Base-by-base conservation (phyloP, 2,329 filamentous ascomycete genomes). In the Tolypocladium pustulatum region DNA sequence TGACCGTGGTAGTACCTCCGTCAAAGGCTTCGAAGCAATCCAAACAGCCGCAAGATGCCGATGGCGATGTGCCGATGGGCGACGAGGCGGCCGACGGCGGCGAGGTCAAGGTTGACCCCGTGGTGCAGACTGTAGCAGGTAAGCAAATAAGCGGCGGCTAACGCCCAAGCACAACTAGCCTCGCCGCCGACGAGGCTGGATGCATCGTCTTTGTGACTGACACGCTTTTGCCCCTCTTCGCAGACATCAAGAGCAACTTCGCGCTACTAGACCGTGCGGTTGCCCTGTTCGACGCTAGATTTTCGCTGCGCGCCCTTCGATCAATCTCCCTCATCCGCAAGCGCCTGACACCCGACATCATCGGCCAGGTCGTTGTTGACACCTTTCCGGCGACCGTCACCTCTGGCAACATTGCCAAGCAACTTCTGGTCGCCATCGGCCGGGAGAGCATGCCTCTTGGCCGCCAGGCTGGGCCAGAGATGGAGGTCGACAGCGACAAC, bases 311-410 rank as follows among this genome's bases (percentile, higher is more conserved):
- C 71, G 94, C 94, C 62, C 84, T 99, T 63, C 89, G 94, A 68
- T 96, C 92, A 67, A 96, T 97, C 77, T 96, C 94, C 46, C 92
- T 91, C 58, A 87, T 97, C 72, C 91, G 94, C 73, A 97, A 97
- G 81, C 86, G 90, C 65, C 82, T 96, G 65, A 90, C 87, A 17
- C 83, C 89, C 60, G 89, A 93, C 66, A 86, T 96, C 65, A 80
- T 97, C 65, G 84, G 87, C 56, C 86, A 90, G 73, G 88, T 88
- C 68, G 89, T 96, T 69, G 84, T 85, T 66, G 87, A 95, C 67
- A 91, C 88, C 49, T 96, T 91, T 73, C 81, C 87, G 58, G 76
- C 82, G 30, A 78, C 77, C 55, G 76, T 76, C 54, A 74, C 82
- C 58, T 86, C 87, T 43, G 87, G 83, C 64, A 76, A 80, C 62